Percentiles rank a stretch among this genome's conserved stretches.
These are phyloP conservation scores for Glycine latifolia DNA, from an alignment of 306 rosid genomes.

Conservation along the genomic window DNA sequence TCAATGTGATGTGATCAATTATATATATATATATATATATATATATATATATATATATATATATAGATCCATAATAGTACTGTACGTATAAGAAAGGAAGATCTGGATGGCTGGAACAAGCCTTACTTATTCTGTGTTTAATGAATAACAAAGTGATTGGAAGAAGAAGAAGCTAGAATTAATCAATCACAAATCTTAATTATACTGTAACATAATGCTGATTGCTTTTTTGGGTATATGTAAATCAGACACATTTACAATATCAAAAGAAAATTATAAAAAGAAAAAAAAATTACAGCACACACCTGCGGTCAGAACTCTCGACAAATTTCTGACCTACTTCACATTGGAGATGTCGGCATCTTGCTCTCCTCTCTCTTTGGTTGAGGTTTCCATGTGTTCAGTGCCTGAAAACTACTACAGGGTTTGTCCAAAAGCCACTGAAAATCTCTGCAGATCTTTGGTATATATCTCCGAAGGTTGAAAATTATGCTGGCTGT, in stretches of 20 bases:
- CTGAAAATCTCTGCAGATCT: slow-evolving; percentile 81
- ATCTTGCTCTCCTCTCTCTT: slow-evolving; percentile 2
- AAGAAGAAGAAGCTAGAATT: slow-evolving; percentile 24
- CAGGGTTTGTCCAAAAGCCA: slow-evolving; percentile 84
- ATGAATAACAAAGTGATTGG: slow-evolving; percentile 35
- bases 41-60: not conserved
- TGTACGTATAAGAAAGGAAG: not conserved
- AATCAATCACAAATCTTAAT: slow-evolving; percentile 50
- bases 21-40: not conserved
- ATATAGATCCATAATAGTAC: not conserved
- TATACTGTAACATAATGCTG: slow-evolving; percentile 45
- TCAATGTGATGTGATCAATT: not conserved
- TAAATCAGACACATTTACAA: slow-evolving; percentile 70
- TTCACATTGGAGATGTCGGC: slow-evolving; percentile 53
- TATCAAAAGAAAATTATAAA: slow-evolving; percentile 28
- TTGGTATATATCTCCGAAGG: slow-evolving; percentile 65
- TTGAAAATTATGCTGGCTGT: slow-evolving; percentile 53
- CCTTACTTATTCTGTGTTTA: slow-evolving; percentile 50
- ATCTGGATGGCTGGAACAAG: slow-evolving; percentile 33
- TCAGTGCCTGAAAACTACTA: slow-evolving; percentile 37
- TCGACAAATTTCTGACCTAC: slow-evolving; percentile 53
- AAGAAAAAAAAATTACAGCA: slow-evolving; percentile 45
- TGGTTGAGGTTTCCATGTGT: slow-evolving; percentile 39
- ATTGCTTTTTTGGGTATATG: slow-evolving; percentile 17
- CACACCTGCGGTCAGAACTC: slow-evolving; percentile 65